Evolutionary conservation across 2,329 filamentous ascomycete genomes (phyloP).

Genomic region (Endocalyx cinctus): DNA sequence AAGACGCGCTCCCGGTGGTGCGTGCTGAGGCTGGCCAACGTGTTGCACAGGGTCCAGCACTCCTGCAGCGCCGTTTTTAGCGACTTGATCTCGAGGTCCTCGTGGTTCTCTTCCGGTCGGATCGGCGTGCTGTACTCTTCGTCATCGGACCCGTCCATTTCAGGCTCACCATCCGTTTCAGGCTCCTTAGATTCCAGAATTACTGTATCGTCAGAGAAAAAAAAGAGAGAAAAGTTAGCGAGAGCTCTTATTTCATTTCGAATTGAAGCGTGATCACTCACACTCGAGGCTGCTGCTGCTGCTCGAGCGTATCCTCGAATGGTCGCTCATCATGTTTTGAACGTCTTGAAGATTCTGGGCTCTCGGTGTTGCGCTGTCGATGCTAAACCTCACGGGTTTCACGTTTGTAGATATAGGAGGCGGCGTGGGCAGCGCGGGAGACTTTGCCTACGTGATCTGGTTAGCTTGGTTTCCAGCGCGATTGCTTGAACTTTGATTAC

Average conservation of each 20-base stretch:
- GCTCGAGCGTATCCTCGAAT: constrained; percentile 55
- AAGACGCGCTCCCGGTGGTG: constrained; percentile 78
- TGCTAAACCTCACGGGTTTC: constrained; percentile 58
- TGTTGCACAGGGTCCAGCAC: constrained; percentile 94
- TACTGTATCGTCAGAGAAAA: constrained; percentile 35
- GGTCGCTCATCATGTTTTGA: constrained; percentile 48
- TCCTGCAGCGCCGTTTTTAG: constrained; percentile 76
- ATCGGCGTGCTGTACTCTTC: constrained; percentile 41
- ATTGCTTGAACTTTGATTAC: too few relatives aligned
- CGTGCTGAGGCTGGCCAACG: constrained; percentile 77
- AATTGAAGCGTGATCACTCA: constrained; percentile 36
- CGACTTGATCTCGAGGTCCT: constrained; percentile 56
- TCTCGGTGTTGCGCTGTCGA: constrained; percentile 70
- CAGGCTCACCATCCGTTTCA: constrained; percentile 46
- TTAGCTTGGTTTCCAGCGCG: constrained; percentile 8
- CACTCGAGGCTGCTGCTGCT: constrained; percentile 74
- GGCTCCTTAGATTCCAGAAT: constrained; percentile 45
- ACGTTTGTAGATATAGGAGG: constrained; percentile 74
- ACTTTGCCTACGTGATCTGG: constrained; percentile 24
- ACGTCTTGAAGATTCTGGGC: constrained; percentile 80
- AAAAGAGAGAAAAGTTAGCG: too few relatives aligned
- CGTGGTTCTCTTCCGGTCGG: constrained; percentile 34
- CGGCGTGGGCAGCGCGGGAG: constrained; percentile 49
- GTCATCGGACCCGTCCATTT: constrained; percentile 54
- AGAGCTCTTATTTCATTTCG: too few relatives aligned